These are phyloP conservation scores for Penicillium sp. DNA, from an alignment of 2,329 filamentous ascomycete genomes.

Conservation along the genomic window DNA sequence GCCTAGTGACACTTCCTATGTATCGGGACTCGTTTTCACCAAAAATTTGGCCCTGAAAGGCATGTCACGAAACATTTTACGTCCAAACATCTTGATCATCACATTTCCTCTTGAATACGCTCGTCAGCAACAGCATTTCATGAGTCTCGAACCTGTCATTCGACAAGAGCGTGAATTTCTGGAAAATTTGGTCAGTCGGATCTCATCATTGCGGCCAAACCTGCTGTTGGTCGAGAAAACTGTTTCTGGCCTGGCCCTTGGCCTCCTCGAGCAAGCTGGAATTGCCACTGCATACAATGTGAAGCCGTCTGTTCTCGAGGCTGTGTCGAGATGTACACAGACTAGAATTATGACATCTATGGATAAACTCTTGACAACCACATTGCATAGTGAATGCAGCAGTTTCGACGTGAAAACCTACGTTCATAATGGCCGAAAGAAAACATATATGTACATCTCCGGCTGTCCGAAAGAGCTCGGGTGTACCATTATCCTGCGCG, in stretches of 20 bases:
- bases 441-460: slow-evolving; percentile 93
- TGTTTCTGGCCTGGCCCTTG: slow-evolving; percentile 84
- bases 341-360: slow-evolving; percentile 91
- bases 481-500: slow-evolving; percentile 89
- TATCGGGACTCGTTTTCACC: slow-evolving; percentile 94
- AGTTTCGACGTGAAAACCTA: slow-evolving; percentile 96
- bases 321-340: slow-evolving; percentile 87
- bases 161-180: slow-evolving; percentile 94
- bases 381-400: slow-evolving; percentile 73
- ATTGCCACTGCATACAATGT: slow-evolving; percentile 96
- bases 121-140: slow-evolving; percentile 88
- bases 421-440: slow-evolving; percentile 78
- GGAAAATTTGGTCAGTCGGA: slow-evolving; percentile 85
- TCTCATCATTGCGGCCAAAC: slow-evolving; percentile 79
- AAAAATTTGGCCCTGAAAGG: slow-evolving; percentile 96
- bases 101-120: slow-evolving; percentile 97
- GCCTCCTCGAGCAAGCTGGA: slow-evolving; percentile 81
- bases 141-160: slow-evolving; percentile 96
- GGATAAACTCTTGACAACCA: slow-evolving; percentile 80
- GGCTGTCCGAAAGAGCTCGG: slow-evolving; percentile 86
- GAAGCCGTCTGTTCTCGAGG: slow-evolving; percentile 91
- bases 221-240: slow-evolving; percentile 89
- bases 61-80: slow-evolving; percentile 82
- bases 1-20: slow-evolving; percentile 90
- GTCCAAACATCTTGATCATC: slow-evolving; percentile 85